Base-by-base conservation (phyloP, 2,329 filamentous ascomycete genomes). In the Sporothrix euskadiensis region DNA sequence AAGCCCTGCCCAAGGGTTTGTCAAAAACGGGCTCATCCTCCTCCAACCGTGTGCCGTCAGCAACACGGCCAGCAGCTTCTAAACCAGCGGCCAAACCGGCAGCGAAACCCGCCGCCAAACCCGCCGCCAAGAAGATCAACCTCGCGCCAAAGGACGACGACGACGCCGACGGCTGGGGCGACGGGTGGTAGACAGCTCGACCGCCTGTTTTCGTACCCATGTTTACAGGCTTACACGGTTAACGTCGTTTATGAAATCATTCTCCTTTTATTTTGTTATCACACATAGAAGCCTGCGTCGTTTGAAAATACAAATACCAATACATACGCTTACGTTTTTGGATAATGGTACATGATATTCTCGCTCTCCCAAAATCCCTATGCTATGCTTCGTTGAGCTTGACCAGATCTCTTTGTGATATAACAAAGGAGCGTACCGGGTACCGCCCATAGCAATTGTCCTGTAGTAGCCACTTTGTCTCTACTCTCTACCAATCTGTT, bases 1-100 rank as follows among this genome's bases (percentile, higher is more conserved):
- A 92, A 76, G 84, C 91, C 2, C 80, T 98, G 72, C 94, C 95
- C 0, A 99, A 97, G 82, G 95, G 95, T 0, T 81, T 98, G 35
- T 83, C 85, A 1, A 97, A 97, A 82, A 81, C 76, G 6, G 52
- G 54, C 1, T 44, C 73, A 22, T 69, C 73, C 12, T 68, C 68
- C 14, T 22, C 73, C 81, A 82, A 66, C 80, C 57, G 57, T 78
- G 79, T n/a, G 80, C 81, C 68, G 49, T 26, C 57, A 16, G 73
- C 79, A 26, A 75, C 80, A 1, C 87, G 86, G 74, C 81, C 85
- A 12, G 79, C 83, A 1, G 81, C 80, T 1, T 81, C 86, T 0
- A 94, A 93, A 74, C 81, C 66, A 26, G 74, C 80, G 32, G 75
- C 80, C 0, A 88, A 86, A 74, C 81, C 85, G 9, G 79, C 79